These are phyloP conservation scores for Kluyveromyces starmeri DNA, from an alignment of 805 yeast genomes.

Conservation along the genomic window DNA sequence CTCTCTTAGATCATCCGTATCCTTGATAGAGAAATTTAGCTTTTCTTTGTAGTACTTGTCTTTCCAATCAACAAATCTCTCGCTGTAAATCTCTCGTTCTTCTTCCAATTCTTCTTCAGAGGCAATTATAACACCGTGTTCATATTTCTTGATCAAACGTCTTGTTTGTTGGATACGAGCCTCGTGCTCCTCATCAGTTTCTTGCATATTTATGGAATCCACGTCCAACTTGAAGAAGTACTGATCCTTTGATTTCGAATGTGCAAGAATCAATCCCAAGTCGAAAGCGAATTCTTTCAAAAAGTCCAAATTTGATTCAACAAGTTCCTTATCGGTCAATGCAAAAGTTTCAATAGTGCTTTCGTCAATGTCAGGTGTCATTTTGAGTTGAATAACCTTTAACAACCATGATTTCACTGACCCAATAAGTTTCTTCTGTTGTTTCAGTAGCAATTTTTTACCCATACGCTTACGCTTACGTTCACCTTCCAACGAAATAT, in stretches of 20 bases:
- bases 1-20: slow-evolving; percentile 49
- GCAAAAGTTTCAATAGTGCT: slow-evolving; percentile 40
- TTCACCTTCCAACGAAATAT: slow-evolving; percentile 65
- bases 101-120: slow-evolving; percentile 40
- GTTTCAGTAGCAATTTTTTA: slow-evolving; percentile 53
- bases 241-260: slow-evolving; percentile 46
- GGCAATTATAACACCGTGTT: slow-evolving; percentile 50
- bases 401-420: slow-evolving; percentile 40
- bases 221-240: slow-evolving; percentile 58
- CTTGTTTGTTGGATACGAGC: slow-evolving; percentile 44
- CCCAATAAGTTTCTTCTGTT: slow-evolving; percentile 69
- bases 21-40: slow-evolving; percentile 56
- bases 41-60: slow-evolving; percentile 78
- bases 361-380: slow-evolving; percentile 34
- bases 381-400: slow-evolving; percentile 26
- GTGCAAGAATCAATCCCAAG: slow-evolving; percentile 56
- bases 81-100: slow-evolving; percentile 57
- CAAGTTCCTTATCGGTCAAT: slow-evolving; percentile 30
- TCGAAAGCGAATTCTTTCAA: slow-evolving; percentile 58
- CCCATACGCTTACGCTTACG: slow-evolving; percentile 58
- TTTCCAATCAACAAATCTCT: slow-evolving; percentile 76
- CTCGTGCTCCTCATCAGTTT: slow-evolving; percentile 54
- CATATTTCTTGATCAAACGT: slow-evolving; percentile 52
- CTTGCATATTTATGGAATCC: slow-evolving; percentile 64
- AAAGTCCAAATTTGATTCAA: slow-evolving; percentile 43